phyloP scores from a whole-genome alignment of 306 rosid species.

The Dalbergia oliveri region DNA sequence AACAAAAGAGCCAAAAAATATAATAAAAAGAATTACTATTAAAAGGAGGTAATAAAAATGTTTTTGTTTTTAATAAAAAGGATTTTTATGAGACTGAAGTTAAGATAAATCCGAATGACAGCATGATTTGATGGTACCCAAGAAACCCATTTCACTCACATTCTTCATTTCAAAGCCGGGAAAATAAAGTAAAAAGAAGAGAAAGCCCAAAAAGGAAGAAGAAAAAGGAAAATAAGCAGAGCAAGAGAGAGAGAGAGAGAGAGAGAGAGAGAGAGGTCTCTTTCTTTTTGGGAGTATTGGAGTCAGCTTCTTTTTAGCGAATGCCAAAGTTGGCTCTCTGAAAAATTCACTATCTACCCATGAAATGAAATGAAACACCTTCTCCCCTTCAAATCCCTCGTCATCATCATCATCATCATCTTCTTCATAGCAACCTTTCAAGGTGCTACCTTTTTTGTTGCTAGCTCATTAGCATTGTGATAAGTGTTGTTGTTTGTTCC shows the following conservation, averaged over 20 bases:
- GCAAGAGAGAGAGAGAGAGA: constrained; percentile 39
- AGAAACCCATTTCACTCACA: constrained; percentile 41
- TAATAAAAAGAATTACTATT: neutral
- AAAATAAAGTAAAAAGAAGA: constrained; percentile 33
- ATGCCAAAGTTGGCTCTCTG: constrained; percentile 63
- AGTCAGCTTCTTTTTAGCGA: constrained; percentile 63
- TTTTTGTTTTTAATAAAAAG: neutral
- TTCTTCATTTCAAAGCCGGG: neutral
- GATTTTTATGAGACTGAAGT: constrained; percentile 16
- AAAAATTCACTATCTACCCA: constrained; percentile 55
- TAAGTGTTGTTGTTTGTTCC: neutral
- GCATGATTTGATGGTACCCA: constrained; percentile 60
- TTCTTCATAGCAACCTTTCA: neutral
- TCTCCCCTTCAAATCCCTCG: constrained; percentile 39
- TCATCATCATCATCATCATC: neutral
- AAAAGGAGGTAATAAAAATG: neutral
- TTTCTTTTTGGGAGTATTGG: constrained; percentile 58
- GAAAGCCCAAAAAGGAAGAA: constrained; percentile 37
- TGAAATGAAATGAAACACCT: neutral
- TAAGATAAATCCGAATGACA: constrained; percentile 40
- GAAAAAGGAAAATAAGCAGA: constrained; percentile 39
- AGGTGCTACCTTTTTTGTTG: neutral
- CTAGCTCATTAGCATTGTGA: neutral
- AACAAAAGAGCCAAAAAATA: constrained; percentile 37
- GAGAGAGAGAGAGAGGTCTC: constrained; percentile 31